Evolutionary conservation across 257 asterid genomes (phyloP).

Genomic region (Ilex aquifolium): DNA sequence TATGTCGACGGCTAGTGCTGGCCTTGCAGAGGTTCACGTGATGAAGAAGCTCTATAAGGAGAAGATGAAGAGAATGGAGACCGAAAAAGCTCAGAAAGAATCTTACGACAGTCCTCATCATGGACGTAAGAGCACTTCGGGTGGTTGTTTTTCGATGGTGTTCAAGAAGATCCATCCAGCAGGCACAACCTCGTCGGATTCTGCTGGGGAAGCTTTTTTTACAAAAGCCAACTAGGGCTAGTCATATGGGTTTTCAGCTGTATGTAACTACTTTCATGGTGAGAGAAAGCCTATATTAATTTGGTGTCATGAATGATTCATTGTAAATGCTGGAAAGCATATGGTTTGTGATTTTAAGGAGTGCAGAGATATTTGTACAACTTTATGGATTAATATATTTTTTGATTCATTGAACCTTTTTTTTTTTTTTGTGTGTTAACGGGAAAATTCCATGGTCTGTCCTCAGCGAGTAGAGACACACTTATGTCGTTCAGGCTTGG

Average conservation of each 20-base stretch:
- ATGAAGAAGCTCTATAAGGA: conserved; percentile 21
- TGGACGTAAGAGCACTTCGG: neutral
- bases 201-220: neutral
- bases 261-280: too few species aligned
- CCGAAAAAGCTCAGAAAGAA: conserved; percentile 3
- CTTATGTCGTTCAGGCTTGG: too few species aligned
- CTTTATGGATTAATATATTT: too few species aligned
- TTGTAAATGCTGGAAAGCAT: neutral
- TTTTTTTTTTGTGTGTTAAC: too few species aligned
- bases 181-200: neutral
- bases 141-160: conserved; percentile 10
- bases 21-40: conserved; percentile 28
- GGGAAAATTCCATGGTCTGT: too few species aligned
- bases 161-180: conserved; percentile 18
- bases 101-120: neutral
- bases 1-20: conserved; percentile 13
- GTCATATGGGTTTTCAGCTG: too few species aligned
- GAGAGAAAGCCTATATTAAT: too few species aligned
- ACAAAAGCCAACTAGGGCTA: too few species aligned
- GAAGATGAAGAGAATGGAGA: conserved; percentile 17
- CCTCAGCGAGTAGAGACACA: too few species aligned
- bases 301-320: too few species aligned
- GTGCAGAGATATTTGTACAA: neutral
- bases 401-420: too few species aligned
- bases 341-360: neutral